Percentiles rank a stretch among this genome's conserved stretches.
These are phyloP conservation scores for Ophiocordyceps camponoti-saundersi DNA, from an alignment of 2,329 filamentous ascomycete species.

Conservation along the genomic window DNA sequence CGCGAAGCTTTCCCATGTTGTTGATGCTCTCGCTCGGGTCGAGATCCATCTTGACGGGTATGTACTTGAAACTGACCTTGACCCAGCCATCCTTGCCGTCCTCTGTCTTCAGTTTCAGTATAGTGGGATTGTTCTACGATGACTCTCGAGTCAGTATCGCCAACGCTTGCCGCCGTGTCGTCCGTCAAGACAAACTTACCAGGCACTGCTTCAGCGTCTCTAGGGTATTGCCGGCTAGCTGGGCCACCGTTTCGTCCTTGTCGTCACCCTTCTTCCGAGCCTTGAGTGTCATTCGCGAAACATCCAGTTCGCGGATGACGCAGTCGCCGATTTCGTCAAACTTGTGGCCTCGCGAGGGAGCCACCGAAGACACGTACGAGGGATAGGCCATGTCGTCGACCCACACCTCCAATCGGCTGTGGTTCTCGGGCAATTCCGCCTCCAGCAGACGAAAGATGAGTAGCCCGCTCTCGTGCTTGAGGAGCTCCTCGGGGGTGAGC, in stretches of 20 bases:
- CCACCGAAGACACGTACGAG: slow-evolving; percentile 66
- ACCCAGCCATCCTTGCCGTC: slow-evolving; percentile 63
- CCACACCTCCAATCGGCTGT: slow-evolving; percentile 69
- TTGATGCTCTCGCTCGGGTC: slow-evolving; percentile 95
- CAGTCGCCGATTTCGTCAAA: slow-evolving; percentile 93
- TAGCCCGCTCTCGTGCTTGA: slow-evolving; percentile 77
- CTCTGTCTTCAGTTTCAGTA: slow-evolving; percentile 61
- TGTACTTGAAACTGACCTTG: slow-evolving; percentile 84
- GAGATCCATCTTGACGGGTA: slow-evolving; percentile 85
- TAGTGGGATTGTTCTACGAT: slow-evolving; percentile 84
- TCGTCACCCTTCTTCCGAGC: slow-evolving; percentile 67
- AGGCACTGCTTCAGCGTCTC: slow-evolving; percentile 78
- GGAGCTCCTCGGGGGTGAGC: slow-evolving; percentile 63
- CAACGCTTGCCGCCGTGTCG: not conserved
- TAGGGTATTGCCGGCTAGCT: slow-evolving; percentile 68
- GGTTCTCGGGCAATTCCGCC: slow-evolving; percentile 59
- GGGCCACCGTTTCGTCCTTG: slow-evolving; percentile 62
- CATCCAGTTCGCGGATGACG: slow-evolving; percentile 92
- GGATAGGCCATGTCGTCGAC: slow-evolving; percentile 94
- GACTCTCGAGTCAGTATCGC: not conserved
- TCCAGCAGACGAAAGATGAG: slow-evolving; percentile 91
- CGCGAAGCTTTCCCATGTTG: slow-evolving; percentile 89
- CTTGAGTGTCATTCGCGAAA: slow-evolving; percentile 80
- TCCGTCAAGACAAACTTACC: slow-evolving; percentile 30
- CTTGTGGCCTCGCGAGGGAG: slow-evolving; percentile 48